Percentiles rank a stretch among this genome's conserved stretches.
phyloP scores from a whole-genome alignment of 139 green algal species.

The Bryopsis sp. region DNA sequence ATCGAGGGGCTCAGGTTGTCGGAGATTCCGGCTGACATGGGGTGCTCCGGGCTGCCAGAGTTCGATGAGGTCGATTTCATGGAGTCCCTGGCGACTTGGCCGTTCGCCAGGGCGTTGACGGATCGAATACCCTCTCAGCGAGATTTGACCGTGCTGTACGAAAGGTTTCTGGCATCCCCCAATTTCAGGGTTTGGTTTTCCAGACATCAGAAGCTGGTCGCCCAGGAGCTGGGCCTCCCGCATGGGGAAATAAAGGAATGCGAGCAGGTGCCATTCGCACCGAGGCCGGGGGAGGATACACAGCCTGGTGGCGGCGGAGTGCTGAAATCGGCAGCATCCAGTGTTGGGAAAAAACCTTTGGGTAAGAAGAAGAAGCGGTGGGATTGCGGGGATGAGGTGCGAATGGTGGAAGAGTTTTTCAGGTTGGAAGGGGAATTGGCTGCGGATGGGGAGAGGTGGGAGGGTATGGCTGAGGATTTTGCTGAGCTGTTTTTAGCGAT shows the following conservation, averaged over 20 bases:
- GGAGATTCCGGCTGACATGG: background rate
- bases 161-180: conserved; percentile 43
- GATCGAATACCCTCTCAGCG: background rate
- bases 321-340: background rate
- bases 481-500: conserved; percentile 31
- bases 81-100: background rate
- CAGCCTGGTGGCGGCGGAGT: background rate
- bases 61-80: conserved; percentile 12
- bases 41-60: background rate
- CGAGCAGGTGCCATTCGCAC: background rate
- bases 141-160: conserved; percentile 46
- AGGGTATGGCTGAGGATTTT: conserved; percentile 3
- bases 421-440: conserved; percentile 22
- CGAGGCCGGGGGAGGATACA: background rate
- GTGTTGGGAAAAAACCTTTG: background rate
- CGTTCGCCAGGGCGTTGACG: background rate
- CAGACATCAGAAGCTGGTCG: conserved; percentile 26
- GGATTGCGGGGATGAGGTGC: conserved; percentile 24
- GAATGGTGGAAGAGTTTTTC: conserved; percentile 32
- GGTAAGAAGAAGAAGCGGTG: background rate
- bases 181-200: conserved; percentile 68
- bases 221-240: background rate
- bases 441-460: conserved; percentile 2
- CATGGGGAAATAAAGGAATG: background rate
- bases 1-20: conserved; percentile 24